Evolutionary conservation across 139 green algal genomes (phyloP), one percentile per base, ranked within the genome.

Genomic region (Chlamydomonas incerta): DNA sequence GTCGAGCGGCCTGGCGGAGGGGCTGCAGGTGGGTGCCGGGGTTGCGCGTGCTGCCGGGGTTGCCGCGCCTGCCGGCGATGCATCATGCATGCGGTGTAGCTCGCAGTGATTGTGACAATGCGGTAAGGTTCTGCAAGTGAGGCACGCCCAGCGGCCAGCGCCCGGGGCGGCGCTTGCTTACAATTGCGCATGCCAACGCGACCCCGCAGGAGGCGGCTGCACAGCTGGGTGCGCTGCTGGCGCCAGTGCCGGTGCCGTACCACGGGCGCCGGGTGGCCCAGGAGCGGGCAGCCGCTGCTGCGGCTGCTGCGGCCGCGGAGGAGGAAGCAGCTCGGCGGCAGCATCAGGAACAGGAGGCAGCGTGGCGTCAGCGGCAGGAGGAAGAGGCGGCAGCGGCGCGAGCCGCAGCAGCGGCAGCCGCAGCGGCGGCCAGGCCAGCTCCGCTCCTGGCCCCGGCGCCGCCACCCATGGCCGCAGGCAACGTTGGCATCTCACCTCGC

Each of bases 201-300:
- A 10, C 14, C 11, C 50, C 46, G 31, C 79, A 85, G 79, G 65
- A 66, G n/a, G 79, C 79, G 17, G 68, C 79, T 10, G 33, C 60
- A 9, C 46, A 69, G 63, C 47, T 85, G 46, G 29, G 46, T n/a
- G 79, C 74, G 31, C n/a, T 31, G 46, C 55, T 85, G 65, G 31
- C 58, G 47, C 65, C 79, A 31, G 33, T 85, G 9, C 47, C 79
- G n/a, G 65, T 85, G 65, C 79, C 79, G 14, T 85, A 85, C 63
- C 79, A 85, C 47, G 47, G 29, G 17, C 65, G 65, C 0, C 65
- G 79, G 20, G 65, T 50, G 79, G 65, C 31, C 29, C 65, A 85
- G 47, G 65, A 85, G 65, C 57, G 57, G 23, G 60, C 60, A 2
- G 28, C 60, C 2, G 11, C 60, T 2, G 11, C 60, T 2, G 2